Evolutionary conservation across 1,284 basidiomycete genomes (phyloP), one percentile per base, ranked within the genome.

Genomic region (Rhizoctonia solani): DNA sequence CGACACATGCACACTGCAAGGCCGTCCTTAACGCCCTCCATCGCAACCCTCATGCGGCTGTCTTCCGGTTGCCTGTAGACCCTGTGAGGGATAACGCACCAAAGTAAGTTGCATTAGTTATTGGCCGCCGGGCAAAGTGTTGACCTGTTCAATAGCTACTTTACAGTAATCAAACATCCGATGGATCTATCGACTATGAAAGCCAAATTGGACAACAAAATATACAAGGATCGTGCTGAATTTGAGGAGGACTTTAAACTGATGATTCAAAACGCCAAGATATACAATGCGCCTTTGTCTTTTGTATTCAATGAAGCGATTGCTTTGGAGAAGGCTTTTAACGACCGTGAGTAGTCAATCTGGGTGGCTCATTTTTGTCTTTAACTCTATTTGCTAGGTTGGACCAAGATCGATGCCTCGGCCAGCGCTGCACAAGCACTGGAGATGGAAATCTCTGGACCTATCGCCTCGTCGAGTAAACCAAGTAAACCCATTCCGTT

Each of bases 141-240:
- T 25, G 66, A 27, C 34, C 32, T 34, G 4, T 34, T 34, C 11
- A 11, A 34, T 70, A 94, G 92, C 71, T 98, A 98, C 77, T 93
- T 94, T 73, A 87, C 91, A 59, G 79, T 96, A 68, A 91, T 99
- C 78, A 91, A 92, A 76, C 82, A 89, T 14, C 96, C 97, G 0
- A 98, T 99, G 93, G 96, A 99, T 76, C 81, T 99, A 13, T 88
- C 87, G 54, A 95, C 94, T 0, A 92, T 97, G 80, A 81, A 83
- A 21, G 90, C 90, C 63, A 98, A 97, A 77, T 80, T 99, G 25
- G 88, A 93, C 73, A 86, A 84, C 69, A 94, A 94, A 0, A 73
- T 76, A 54, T 99, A 98, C 79, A 84, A 86, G 69, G 86, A 92
- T 73, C 87, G 95, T 23, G 87, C 89, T 74, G 89, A 83, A 21